Evolutionary conservation across 768 basidiomycete species (phyloP), one percentile per base, ranked within the genome.

Genomic region (Lentinula lateritia): DNA sequence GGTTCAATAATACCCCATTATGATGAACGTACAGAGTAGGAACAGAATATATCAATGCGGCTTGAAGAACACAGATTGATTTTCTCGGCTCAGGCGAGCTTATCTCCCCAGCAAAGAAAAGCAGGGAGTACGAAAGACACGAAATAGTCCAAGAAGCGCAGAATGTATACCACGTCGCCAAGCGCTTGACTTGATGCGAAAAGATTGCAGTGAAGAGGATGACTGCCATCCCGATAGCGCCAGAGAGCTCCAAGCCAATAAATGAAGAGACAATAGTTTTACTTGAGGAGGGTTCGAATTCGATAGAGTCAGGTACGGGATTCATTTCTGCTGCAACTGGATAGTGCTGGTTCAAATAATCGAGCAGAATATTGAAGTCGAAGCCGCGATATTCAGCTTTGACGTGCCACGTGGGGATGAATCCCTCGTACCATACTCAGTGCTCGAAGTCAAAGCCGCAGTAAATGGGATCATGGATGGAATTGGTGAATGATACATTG

Each of bases 11-110:
- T 28, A 28, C 28, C 28, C 28, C 3, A 28, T 28, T 28, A 3
- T 3, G 3, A 28, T 48, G n/a, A 60, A 46, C 58, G 16, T 43
- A 61, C 63, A 64, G 45, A 42, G 34, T 64, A 16, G 63, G 63
- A 20, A 64, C 60, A 43, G 63, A 64, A 58, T 64, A 61, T 10
- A 64, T 43, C 35, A 64, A 45, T 6, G 60, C 53, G 3, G 63
- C 63, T 43, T 64, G 63, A 28, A 50, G 50, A 6, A 57, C 48
- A 42, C 63, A 64, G n/a, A 64, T 50, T 13, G n/a, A 36, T 18
- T 43, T 50, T 41, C 20, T 18, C 15, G 55, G 63, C 18, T 39
- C 15, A 20, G 16, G 12, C 20, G 16, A 36, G 32, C 16, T 13
- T 13, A 48, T 38, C 36, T 60, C 45, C 3, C 58, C 58, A 50